Base-by-base conservation (phyloP, 495 filamentous ascomycete genomes). In the Chlorociboria aeruginascens region DNA sequence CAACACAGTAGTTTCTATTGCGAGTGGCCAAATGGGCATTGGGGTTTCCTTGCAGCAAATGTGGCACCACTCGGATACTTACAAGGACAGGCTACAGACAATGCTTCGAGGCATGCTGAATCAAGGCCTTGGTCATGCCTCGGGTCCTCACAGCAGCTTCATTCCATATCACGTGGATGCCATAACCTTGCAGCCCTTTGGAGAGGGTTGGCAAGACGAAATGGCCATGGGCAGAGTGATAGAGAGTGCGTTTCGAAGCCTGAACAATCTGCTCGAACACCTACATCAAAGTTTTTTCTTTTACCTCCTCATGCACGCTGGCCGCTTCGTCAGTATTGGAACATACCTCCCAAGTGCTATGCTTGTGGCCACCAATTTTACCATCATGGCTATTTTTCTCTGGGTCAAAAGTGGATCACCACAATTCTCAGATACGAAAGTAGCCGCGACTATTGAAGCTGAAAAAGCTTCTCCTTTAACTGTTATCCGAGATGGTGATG, bases 261-360 rank as follows among this genome's bases (percentile, higher is more conserved):
- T 98, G 63, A 98, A 98, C 66, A 98, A 98, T 60, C 66, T 98
- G 44, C 73, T 98, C 12, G 92, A 98, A 66, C 89, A 97, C 62
- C 77, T 98, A 51, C 92, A 98, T 59, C 92, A 98, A 69, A 95
- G 87, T 60, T 98, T 97, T 73, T 98, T 98, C 73, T 97, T 98
- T 68, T 98, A 98, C 63, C 68, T 98, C 20, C 76, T 98, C 13
- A 88, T 98, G 76, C 81, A 87, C 45, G 72, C 79, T 13, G 82
- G 92, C 45, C 78, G 89, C 7, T 98, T 97, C 63, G 93, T 97
- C 46, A 96, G 90, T 63, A 98, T 98, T 51, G 92, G 92, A 14
- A 98, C 92, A 1, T 98, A 98, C 58, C 70, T 98, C 6, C 92
- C 93, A 4, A 94, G 88, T 63, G 92, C 89, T 7, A 97, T 98